Conservation (phyloP, 768 basidiomycete genomes). For the Russula dissimulans region DNA sequence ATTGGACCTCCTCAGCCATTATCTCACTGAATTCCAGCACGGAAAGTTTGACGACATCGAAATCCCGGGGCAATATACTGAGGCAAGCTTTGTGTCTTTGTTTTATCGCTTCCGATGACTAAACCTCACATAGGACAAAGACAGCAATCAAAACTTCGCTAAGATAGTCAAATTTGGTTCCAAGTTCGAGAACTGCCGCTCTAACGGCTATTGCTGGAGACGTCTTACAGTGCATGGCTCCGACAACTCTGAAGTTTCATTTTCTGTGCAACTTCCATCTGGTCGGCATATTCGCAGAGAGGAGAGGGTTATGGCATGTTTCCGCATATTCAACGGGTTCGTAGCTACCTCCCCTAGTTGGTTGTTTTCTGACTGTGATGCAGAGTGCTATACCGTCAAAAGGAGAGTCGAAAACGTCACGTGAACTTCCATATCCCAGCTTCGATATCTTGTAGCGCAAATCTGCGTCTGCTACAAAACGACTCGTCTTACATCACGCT, state of each 20-base stretch:
- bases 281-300: constrained; percentile 82
- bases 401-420: constrained; percentile 88
- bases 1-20: constrained; percentile 81
- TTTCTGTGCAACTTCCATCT: constrained; percentile 84
- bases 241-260: constrained; percentile 83
- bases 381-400: constrained; percentile 78
- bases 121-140: constrained; percentile 63
- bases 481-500: constrained; percentile 87
- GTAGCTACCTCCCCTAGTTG: background rate
- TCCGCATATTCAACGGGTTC: constrained; percentile 91
- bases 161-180: constrained; percentile 86
- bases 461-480: constrained; percentile 77
- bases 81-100: constrained; percentile 40
- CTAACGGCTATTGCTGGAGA: constrained; percentile 80
- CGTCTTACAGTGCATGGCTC: constrained; percentile 85
- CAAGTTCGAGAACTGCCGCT: constrained; percentile 83
- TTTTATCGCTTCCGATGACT: background rate
- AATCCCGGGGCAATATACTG: constrained; percentile 96
- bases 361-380: constrained; percentile 1
- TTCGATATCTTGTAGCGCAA: constrained; percentile 74
- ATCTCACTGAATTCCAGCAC: constrained; percentile 96
- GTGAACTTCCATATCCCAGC: constrained; percentile 87
- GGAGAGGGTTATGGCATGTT: constrained; percentile 84
- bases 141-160: constrained; percentile 84
- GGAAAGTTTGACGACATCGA: constrained; percentile 97